Evolutionary conservation across 768 basidiomycete species (phyloP), one percentile per base, ranked within the genome.

Genomic region (Rhizopogon vinicolor): DNA sequence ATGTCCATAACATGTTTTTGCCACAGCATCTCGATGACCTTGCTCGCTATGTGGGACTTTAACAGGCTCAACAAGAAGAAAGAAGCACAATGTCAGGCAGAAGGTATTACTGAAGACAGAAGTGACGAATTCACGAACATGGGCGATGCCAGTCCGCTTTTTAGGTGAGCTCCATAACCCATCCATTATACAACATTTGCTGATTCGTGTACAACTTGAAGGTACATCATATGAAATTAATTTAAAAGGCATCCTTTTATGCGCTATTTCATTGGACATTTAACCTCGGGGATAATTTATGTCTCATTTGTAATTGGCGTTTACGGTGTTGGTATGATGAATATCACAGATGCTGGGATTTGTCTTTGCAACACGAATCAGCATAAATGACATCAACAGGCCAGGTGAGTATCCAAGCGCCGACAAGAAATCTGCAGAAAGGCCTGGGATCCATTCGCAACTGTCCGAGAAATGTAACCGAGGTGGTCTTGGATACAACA

Each of bases 71-170:
- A 85, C 63, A 76, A 75, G 58, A 59, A 66, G 52, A 84, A 81
- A 52, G 77, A 76, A 44, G 75, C 69, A 6, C 58, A 67, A 10
- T 84, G 83, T 58, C 63, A 64, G 6, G 67, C 68, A 6, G 73
- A 75, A 51, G 74, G 74, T 2, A 79, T 85, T 45, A 71, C 73
- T 6, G 68, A 72, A 8, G 72, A 66, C 43, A 68, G 65, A 49
- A 65, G 59, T 49, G 71, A 71, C 2, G 74, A 79, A 44, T 83
- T 78, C 61, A 65, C 62, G 35, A 65, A 80, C 7, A 68, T 83
- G 66, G 83, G 81, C 3, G 79, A 80, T 56, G 68, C 75, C 35
- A 82, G 79, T 53, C 83, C 84, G 39, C 68, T 85, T 39, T 85
- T 80, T 72, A 75, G 80, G 78, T 70, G 48, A 22, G 35, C 9